phyloP scores from a whole-genome alignment of 805 yeast species.

The Spathaspora hagerdaliae region DNA sequence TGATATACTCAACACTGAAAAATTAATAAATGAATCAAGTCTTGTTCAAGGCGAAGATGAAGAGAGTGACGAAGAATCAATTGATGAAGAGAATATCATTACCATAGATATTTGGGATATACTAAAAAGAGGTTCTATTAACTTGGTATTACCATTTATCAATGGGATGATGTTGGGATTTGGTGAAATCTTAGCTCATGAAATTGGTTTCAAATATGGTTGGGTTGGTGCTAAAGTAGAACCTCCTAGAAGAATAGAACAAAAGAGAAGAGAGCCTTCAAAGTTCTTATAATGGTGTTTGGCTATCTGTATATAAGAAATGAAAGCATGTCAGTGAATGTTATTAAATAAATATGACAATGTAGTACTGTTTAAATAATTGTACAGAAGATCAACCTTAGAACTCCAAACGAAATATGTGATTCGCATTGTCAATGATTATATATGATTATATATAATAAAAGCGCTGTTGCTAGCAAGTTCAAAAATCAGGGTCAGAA shows the following conservation, averaged over 20 bases:
- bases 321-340: too few relatives aligned
- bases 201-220: slow-evolving; percentile 74
- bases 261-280: slow-evolving; percentile 15
- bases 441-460: too few relatives aligned
- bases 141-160: slow-evolving; percentile 78
- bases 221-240: slow-evolving; percentile 69
- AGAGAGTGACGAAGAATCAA: slow-evolving; percentile 3
- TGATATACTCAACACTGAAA: slow-evolving; percentile 25
- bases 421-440: too few relatives aligned
- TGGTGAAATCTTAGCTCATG: slow-evolving; percentile 93
- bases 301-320: neutral
- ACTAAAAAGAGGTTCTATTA: slow-evolving; percentile 57
- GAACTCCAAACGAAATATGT: too few relatives aligned
- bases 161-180: slow-evolving; percentile 95
- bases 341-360: too few relatives aligned
- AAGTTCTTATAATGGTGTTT: slow-evolving; percentile 10
- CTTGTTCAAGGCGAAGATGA: slow-evolving; percentile 13
- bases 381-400: too few relatives aligned
- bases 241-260: slow-evolving; percentile 30
- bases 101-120: slow-evolving; percentile 33
- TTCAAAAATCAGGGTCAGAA: too few relatives aligned
- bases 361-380: too few relatives aligned
- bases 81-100: slow-evolving; percentile 1
- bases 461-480: too few relatives aligned
- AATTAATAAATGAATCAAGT: slow-evolving; percentile 18